Percentiles rank a stretch among this genome's conserved stretches.
Conservation (phyloP, 768 basidiomycete genomes). For the Tulasnella sp. region DNA sequence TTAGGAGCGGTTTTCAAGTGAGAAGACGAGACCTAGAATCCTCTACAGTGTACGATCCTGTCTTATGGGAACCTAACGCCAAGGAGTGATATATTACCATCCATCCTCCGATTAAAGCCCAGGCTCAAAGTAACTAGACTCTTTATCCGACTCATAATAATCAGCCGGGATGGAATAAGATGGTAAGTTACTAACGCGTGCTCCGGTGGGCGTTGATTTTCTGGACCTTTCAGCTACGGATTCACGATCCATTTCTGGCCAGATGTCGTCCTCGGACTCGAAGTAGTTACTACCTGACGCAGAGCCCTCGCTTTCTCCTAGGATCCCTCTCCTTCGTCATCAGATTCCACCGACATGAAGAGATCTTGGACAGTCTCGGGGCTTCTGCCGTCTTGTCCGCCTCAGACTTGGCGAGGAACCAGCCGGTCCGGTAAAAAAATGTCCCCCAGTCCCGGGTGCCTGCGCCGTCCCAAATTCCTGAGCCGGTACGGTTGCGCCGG, state of each 20-base stretch:
- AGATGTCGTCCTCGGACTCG: no score
- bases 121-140: not conserved
- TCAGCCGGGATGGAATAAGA: not conserved
- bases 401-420: not conserved
- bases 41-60: not conserved
- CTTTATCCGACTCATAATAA: not conserved
- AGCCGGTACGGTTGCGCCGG: slow-evolving; percentile 1
- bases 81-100: not conserved
- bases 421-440: not conserved
- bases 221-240: no score
- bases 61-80: no score
- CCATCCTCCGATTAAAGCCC: not conserved
- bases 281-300: no score
- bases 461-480: not conserved
- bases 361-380: not conserved
- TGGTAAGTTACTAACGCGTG: not conserved
- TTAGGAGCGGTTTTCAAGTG: not conserved
- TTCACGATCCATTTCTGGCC: no score
- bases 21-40: not conserved
- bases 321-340: no score
- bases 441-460: not conserved
- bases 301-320: no score
- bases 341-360: no score
- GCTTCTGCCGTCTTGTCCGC: no score
- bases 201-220: no score